Evolutionary conservation across 2,329 filamentous ascomycete genomes (phyloP), one percentile per base, ranked within the genome.

Genomic region (Fusarium bactridioides): DNA sequence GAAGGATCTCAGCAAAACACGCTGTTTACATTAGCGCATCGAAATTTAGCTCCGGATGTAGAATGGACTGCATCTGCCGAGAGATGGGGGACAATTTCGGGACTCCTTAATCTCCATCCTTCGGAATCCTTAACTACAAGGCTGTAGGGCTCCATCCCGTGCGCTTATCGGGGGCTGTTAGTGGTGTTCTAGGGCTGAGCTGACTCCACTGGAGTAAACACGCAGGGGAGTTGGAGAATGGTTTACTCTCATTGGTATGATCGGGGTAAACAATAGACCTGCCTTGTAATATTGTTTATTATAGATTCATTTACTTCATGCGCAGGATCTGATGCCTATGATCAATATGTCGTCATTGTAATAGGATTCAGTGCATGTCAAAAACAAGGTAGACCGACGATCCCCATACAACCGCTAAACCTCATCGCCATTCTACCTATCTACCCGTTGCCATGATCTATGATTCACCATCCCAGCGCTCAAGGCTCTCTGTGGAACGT

Each of bases 41-140:
- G 10, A 35, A 27, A 40, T 25, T 53, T 25, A 18, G 3, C 31
- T 7, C 55, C 23, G 11, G 41, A 23, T 25, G 8, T 15, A 41
- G 37, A 1, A 9, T 29, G 15, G 18, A 13, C 35, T 35, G 12
- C 25, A 16, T 43, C 29, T 35, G 5, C 37, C 58, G 50, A 61
- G 25, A 38, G 31, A 31, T 53, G n/a, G 25, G 21, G 25, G 23
- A 12, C 5, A 25, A 40, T 53, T n/a, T 38, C 4, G 16, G 21
- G 9, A n/a, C 27, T 23, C 47, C 58, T 61, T 56, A 61, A 61
- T 61, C 50, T 61, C 58, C 57, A 60, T 59, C 56, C 58, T 44
- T n/a, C 48, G 16, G 7, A 44, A 44, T 61, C 58, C 58, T 56
- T 1, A 18, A 2, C 10, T 35, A 12, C 38, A 44, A 31, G 50